Evolutionary conservation across 2,329 filamentous ascomycete species (phyloP).

Genomic region (Penicillium sp.): DNA sequence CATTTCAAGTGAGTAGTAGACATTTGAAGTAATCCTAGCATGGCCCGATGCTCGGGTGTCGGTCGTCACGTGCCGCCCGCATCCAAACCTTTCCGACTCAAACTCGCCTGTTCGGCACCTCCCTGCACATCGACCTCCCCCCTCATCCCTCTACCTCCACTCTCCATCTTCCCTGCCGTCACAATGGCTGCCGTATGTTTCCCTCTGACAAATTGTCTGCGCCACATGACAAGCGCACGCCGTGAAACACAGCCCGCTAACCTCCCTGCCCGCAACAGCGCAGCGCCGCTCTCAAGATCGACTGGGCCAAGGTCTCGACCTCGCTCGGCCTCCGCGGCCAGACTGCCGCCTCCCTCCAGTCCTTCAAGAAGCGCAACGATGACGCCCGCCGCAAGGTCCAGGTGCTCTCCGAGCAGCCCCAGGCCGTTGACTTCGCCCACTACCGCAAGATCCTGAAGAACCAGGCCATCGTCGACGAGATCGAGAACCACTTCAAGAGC

Average conservation of each 20-base stretch:
- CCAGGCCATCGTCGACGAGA: conserved; percentile 90
- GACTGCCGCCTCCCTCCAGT: conserved; percentile 84
- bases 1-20: background rate
- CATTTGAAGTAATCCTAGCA: background rate
- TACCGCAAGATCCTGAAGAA: conserved; percentile 95
- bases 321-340: conserved; percentile 95
- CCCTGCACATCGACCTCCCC: conserved; percentile 36
- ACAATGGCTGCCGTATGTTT: conserved; percentile 45
- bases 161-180: conserved; percentile 29
- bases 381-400: conserved; percentile 93
- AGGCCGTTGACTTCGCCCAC: conserved; percentile 85
- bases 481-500: conserved; percentile 87
- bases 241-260: conserved; percentile 20
- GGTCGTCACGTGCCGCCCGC: conserved; percentile 33
- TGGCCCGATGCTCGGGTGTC: conserved; percentile 27
- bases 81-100: conserved; percentile 42
- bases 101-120: conserved; percentile 36
- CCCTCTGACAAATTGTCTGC: background rate
- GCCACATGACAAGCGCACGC: conserved; percentile 2
- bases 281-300: conserved; percentile 98
- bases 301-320: conserved; percentile 93
- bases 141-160: conserved; percentile 30
- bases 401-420: conserved; percentile 76
- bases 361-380: conserved; percentile 99
- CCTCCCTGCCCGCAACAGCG: conserved; percentile 56